phyloP scores from a whole-genome alignment of 306 rosid genomes.

The Cicer yamashitae region DNA sequence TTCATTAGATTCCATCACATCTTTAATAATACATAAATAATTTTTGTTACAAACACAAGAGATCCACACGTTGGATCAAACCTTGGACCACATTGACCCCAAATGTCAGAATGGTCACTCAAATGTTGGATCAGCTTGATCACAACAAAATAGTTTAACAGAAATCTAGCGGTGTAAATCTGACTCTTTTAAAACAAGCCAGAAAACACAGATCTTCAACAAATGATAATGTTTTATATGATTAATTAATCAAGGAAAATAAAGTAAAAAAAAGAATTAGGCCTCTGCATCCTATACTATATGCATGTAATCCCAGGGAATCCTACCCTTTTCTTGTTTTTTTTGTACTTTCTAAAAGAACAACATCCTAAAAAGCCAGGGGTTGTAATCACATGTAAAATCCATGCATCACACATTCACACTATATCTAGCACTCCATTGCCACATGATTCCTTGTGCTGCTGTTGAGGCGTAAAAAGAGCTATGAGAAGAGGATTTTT shows the following conservation, averaged over 20 bases:
- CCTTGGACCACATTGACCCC: constrained; percentile 45
- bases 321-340: constrained; percentile 30
- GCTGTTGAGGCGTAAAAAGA: constrained; percentile 64
- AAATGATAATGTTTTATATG: constrained; percentile 25
- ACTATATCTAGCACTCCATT: constrained; percentile 50
- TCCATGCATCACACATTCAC: constrained; percentile 54
- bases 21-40: constrained; percentile 31
- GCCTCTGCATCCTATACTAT: constrained; percentile 40
- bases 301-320: constrained; percentile 33
- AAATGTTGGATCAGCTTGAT: constrained; percentile 39
- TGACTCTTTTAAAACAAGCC: constrained; percentile 44
- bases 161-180: constrained; percentile 43
- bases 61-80: constrained; percentile 28
- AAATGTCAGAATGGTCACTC: constrained; percentile 39
- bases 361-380: constrained; percentile 31
- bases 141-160: constrained; percentile 21
- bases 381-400: constrained; percentile 36
- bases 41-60: constrained; percentile 37
- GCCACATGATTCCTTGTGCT: constrained; percentile 45
- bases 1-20: constrained; percentile 2
- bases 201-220: constrained; percentile 40
- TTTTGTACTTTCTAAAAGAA: constrained; percentile 33
- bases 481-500: constrained; percentile 82
- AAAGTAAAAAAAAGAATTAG: neutral
- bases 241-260: constrained; percentile 42